Evolutionary conservation across 805 yeast species (phyloP).

Genomic region (Kodamaea hsintzibuensis): DNA sequence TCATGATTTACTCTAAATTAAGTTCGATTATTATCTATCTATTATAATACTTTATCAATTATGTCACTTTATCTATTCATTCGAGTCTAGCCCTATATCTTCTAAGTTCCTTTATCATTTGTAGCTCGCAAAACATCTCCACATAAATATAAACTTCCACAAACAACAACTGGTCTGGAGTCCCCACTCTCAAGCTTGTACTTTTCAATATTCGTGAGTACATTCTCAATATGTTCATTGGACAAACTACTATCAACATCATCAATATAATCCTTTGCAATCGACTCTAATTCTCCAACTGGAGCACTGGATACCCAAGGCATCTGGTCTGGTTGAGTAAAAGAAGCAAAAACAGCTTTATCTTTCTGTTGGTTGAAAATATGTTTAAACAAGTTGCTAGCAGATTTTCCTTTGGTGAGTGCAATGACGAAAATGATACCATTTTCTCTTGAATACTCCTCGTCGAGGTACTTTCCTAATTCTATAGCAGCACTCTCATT

Average conservation of each 20-base stretch:
- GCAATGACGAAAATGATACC: constrained; percentile 66
- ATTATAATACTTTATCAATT: no score
- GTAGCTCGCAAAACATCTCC: constrained; percentile 35
- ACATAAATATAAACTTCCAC: constrained; percentile 45
- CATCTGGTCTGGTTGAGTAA: constrained; percentile 81
- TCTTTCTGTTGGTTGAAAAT: constrained; percentile 52
- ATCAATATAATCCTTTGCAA: constrained; percentile 24
- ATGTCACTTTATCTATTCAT: no score
- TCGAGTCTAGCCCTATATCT: neutral
- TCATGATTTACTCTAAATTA: no score
- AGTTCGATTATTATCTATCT: no score
- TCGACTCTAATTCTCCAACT: constrained; percentile 28
- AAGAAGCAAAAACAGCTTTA: constrained; percentile 59
- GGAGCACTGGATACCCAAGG: constrained; percentile 77
- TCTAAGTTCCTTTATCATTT: neutral
- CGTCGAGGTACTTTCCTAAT: constrained; percentile 54
- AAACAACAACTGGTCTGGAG: constrained; percentile 33
- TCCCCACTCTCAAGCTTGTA: constrained; percentile 20
- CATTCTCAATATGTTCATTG: constrained; percentile 14
- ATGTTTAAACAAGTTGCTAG: constrained; percentile 50
- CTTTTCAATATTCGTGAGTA: constrained; percentile 14
- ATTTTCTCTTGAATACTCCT: constrained; percentile 12
- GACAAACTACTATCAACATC: constrained; percentile 16
- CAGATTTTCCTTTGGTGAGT: constrained; percentile 70
- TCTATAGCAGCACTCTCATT: constrained; percentile 83